Conservation (phyloP, 2,329 filamentous ascomycete species). For the Calonectria naviculata region DNA sequence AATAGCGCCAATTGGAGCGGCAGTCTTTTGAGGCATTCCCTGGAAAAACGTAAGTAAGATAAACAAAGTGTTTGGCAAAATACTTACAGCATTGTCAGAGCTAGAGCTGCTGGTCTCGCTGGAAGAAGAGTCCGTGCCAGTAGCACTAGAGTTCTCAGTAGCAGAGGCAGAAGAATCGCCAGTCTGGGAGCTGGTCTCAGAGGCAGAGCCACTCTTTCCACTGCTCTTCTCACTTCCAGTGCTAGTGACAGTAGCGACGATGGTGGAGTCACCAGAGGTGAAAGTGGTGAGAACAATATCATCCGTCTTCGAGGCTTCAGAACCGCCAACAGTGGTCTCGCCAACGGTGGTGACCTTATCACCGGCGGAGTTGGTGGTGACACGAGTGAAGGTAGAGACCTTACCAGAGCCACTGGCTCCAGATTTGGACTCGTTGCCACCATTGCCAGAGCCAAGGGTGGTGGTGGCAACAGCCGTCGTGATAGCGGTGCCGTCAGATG, state of each 20-base stretch:
- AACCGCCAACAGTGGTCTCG: constrained; percentile 25
- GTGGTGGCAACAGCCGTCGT: constrained; percentile 52
- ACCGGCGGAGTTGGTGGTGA: constrained; percentile 36
- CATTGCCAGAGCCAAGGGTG: constrained; percentile 36
- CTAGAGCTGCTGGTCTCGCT: constrained; percentile 31
- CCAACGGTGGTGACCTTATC: constrained; percentile 33
- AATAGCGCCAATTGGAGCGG: constrained; percentile 57
- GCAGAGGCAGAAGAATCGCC: constrained; percentile 23
- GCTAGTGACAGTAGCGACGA: constrained; percentile 31
- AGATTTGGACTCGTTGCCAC: constrained; percentile 27
- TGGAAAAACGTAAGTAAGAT: constrained; percentile 27
- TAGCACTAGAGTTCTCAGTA: constrained; percentile 3
- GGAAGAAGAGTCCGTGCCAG: constrained; percentile 9
- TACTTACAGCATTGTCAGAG: constrained; percentile 46
- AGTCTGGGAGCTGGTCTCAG: constrained; percentile 25
- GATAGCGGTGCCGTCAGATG: constrained; percentile 47
- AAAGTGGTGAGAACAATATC: constrained; percentile 32
- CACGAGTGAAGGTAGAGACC: constrained; percentile 42
- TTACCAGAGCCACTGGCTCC: constrained; percentile 33
- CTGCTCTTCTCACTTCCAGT: constrained; percentile 16
- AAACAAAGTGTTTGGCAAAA: neutral
- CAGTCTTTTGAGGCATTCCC: constrained; percentile 53
- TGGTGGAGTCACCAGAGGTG: constrained; percentile 31
- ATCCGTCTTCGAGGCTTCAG: constrained; percentile 32
- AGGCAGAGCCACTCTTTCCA: neutral